A percentile compares a stretch with the other conserved stretches of the same genome.
These are phyloP conservation scores for Lentinula boryana DNA, from an alignment of 768 basidiomycete genomes.

Conservation along the genomic window DNA sequence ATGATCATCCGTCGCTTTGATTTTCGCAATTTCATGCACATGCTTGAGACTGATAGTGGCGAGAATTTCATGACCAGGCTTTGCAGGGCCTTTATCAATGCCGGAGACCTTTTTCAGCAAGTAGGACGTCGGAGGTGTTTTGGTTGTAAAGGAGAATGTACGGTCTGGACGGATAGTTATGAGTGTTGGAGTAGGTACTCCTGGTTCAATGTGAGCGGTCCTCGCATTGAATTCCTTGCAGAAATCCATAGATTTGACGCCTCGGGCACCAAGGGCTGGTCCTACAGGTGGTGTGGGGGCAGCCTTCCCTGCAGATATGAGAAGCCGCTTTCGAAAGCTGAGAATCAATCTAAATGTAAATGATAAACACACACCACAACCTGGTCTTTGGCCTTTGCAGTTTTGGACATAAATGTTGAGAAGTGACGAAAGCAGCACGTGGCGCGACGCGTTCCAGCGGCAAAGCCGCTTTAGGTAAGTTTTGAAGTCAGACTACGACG, in stretches of 20 bases:
- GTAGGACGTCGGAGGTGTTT: conserved; percentile 85
- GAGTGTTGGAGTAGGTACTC: conserved; percentile 85
- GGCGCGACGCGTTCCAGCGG: not conserved
- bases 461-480: not conserved
- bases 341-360: conserved; percentile 10
- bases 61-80: conserved; percentile 70
- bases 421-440: not conserved
- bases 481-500: conserved; percentile 5
- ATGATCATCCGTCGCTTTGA: conserved; percentile 88
- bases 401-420: conserved; percentile 57
- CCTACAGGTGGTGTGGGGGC: conserved; percentile 95
- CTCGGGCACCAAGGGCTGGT: conserved; percentile 94
- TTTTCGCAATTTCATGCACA: conserved; percentile 97
- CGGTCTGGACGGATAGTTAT: conserved; percentile 94
- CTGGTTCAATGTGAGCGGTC: conserved; percentile 80
- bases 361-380: conserved; percentile 55
- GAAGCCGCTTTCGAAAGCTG: conserved; percentile 53
- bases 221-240: conserved; percentile 99
- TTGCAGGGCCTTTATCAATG: conserved; percentile 85
- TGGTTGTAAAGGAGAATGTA: conserved; percentile 88
- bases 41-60: conserved; percentile 93
- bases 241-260: conserved; percentile 99
- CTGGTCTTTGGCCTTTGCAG: conserved; percentile 58
- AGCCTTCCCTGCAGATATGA: conserved; percentile 91
- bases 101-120: conserved; percentile 89